Conservation (phyloP, 345 rosid species). For the Trapa incisa region DNA sequence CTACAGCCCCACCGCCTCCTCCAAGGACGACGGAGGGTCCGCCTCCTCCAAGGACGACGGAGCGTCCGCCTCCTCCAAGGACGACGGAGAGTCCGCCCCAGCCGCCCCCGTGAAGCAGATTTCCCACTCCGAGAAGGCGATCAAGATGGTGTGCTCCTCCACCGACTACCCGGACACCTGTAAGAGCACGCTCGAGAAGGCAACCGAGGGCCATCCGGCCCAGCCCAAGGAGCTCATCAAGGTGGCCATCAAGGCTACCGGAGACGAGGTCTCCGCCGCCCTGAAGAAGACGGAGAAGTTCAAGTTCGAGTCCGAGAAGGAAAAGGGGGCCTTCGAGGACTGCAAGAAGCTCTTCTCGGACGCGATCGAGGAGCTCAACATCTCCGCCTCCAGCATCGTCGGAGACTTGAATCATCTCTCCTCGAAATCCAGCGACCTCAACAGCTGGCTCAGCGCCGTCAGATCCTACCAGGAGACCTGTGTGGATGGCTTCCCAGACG, state of each 20-base stretch:
- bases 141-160: slow-evolving; percentile 34
- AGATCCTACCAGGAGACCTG: slow-evolving; percentile 72
- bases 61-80: too few species aligned
- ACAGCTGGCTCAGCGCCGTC: slow-evolving; percentile 70
- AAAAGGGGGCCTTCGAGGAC: slow-evolving; percentile 47
- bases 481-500: slow-evolving; percentile 72
- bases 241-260: slow-evolving; percentile 33
- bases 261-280: slow-evolving; percentile 26
- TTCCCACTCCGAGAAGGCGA: slow-evolving; percentile 21
- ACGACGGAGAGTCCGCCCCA: neutral
- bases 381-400: slow-evolving; percentile 16
- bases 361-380: slow-evolving; percentile 44
- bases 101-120: slow-evolving; percentile 7
- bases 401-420: slow-evolving; percentile 17
- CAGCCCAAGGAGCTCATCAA: slow-evolving; percentile 40
- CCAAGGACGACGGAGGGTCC: too few species aligned
- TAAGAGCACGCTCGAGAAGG: slow-evolving; percentile 28
- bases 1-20: neutral
- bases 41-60: too few species aligned
- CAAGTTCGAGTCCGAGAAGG: slow-evolving; percentile 26
- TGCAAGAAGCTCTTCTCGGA: slow-evolving; percentile 39
- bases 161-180: slow-evolving; percentile 45
- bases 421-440: slow-evolving; percentile 24
- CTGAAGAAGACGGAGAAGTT: slow-evolving; percentile 19
- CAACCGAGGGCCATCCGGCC: slow-evolving; percentile 12